Evolutionary conservation across 768 basidiomycete genomes (phyloP).

Genomic region (Termitomyces sp.): DNA sequence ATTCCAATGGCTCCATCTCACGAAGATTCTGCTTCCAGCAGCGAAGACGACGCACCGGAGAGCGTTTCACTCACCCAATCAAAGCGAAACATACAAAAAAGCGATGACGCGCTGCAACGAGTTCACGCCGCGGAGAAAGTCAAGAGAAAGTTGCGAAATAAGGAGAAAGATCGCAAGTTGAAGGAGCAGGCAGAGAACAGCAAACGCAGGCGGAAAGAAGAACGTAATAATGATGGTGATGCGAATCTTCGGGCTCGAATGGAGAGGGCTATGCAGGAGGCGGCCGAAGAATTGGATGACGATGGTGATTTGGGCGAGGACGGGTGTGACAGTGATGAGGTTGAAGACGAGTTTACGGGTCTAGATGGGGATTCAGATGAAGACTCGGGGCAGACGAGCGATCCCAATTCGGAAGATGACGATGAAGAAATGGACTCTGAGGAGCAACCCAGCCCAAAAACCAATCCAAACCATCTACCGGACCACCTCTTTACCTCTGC

Average conservation of each 20-base stretch:
- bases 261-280: conserved; percentile 18
- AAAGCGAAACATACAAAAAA: conserved; percentile 11
- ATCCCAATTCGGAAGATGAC: conserved; percentile 19
- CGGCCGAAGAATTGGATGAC: conserved; percentile 19
- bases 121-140: conserved; percentile 13
- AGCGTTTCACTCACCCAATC: conserved; percentile 18
- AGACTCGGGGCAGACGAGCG: conserved; percentile 3
- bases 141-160: conserved; percentile 13
- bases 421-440: conserved; percentile 19
- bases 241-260: conserved; percentile 9
- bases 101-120: conserved; percentile 11
- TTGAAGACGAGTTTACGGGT: conserved; percentile 18
- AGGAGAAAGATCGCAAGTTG: conserved; percentile 15
- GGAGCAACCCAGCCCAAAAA: conserved; percentile 15
- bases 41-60: conserved; percentile 21
- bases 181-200: conserved; percentile 18
- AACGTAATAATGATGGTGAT: neutral
- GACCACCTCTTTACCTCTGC: conserved; percentile 63
- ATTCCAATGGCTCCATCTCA: conserved; percentile 7
- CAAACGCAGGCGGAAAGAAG: conserved; percentile 9
- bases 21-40: conserved; percentile 12
- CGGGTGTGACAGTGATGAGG: conserved; percentile 20
- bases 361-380: conserved; percentile 17
- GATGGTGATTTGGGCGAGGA: conserved; percentile 20
- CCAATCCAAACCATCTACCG: conserved; percentile 50